These are phyloP conservation scores for Lichtheimia corymbifera DNA, from an alignment of 371 early-diverging fungal genomes.

Conservation along the genomic window DNA sequence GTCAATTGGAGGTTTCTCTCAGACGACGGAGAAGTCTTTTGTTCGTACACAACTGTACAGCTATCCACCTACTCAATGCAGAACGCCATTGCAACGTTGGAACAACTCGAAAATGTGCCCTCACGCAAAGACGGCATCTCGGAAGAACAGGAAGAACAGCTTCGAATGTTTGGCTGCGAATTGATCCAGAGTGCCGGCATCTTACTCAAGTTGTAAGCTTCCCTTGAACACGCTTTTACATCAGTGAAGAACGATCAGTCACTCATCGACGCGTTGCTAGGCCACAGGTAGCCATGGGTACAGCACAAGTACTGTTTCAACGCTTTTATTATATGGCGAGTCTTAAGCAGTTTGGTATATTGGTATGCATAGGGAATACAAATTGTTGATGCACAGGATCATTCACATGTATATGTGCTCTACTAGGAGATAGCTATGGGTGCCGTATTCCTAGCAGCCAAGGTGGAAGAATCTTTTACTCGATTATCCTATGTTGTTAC, in stretches of 20 bases:
- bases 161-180: slow-evolving; percentile 79
- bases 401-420: too few species aligned
- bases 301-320: slow-evolving; percentile 93
- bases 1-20: too few species aligned
- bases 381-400: too few species aligned
- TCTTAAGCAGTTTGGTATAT: slow-evolving; percentile 66
- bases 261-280: slow-evolving; percentile 36
- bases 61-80: slow-evolving; percentile 15
- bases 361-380: slow-evolving; percentile 48
- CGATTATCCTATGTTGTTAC: slow-evolving; percentile 77
- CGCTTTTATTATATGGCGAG: slow-evolving; percentile 88
- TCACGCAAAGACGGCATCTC: slow-evolving; percentile 70
- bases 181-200: slow-evolving; percentile 87
- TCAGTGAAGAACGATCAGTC: background rate
- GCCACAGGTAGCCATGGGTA: slow-evolving; percentile 93
- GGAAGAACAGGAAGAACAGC: slow-evolving; percentile 68
- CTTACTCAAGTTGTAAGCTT: slow-evolving; percentile 74
- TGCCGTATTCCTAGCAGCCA: slow-evolving; percentile 86
- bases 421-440: slow-evolving; percentile 81
- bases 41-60: too few species aligned
- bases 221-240: background rate
- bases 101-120: slow-evolving; percentile 68
- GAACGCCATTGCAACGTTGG: slow-evolving; percentile 73
- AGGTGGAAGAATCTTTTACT: slow-evolving; percentile 86
- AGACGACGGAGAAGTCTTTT: too few species aligned